These are phyloP conservation scores for Phaffomyces thermotolerans DNA, from an alignment of 805 yeast genomes.

Conservation along the genomic window DNA sequence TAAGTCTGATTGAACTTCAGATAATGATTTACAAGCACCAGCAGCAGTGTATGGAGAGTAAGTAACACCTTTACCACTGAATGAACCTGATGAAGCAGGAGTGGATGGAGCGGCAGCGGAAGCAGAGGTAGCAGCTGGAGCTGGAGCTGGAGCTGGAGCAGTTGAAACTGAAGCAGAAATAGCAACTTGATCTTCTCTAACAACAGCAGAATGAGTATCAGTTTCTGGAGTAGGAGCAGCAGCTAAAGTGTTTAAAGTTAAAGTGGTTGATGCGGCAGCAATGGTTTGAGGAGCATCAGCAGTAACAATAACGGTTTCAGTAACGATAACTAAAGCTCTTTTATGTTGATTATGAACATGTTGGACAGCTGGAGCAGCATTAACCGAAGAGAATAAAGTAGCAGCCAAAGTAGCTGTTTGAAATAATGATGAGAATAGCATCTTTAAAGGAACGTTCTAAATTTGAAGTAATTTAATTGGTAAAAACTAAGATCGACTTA, in stretches of 20 bases:
- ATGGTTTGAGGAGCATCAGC: slow-evolving; percentile 28
- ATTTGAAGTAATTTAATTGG: neutral
- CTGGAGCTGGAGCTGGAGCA: slow-evolving; percentile 13
- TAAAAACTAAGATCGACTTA: neutral
- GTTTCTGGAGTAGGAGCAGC: slow-evolving; percentile 15
- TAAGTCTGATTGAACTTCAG: slow-evolving; percentile 54
- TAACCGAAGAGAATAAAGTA: slow-evolving; percentile 19
- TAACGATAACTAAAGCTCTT: slow-evolving; percentile 46
- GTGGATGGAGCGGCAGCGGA: slow-evolving; percentile 19
- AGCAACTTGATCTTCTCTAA: too few species aligned
- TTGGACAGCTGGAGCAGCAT: slow-evolving; percentile 47
- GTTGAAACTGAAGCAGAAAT: neutral
- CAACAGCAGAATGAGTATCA: slow-evolving; percentile 13
- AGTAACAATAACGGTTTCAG: slow-evolving; percentile 44
- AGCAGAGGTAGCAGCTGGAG: slow-evolving; percentile 24
- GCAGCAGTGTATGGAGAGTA: slow-evolving; percentile 70
- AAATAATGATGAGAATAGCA: slow-evolving; percentile 45
- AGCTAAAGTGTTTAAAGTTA: slow-evolving; percentile 10
- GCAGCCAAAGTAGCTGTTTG: slow-evolving; percentile 34
- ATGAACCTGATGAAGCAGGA: slow-evolving; percentile 26
- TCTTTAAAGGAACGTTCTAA: slow-evolving; percentile 12
- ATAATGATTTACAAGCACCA: slow-evolving; percentile 62
- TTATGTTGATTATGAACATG: slow-evolving; percentile 55
- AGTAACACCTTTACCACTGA: slow-evolving; percentile 59
- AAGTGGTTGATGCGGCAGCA: slow-evolving; percentile 21